Percentiles rank a stretch among this genome's conserved stretches.
These are phyloP conservation scores for Globisporangium polare DNA, from an alignment of 352 stramenopile genomes.

Conservation along the genomic window DNA sequence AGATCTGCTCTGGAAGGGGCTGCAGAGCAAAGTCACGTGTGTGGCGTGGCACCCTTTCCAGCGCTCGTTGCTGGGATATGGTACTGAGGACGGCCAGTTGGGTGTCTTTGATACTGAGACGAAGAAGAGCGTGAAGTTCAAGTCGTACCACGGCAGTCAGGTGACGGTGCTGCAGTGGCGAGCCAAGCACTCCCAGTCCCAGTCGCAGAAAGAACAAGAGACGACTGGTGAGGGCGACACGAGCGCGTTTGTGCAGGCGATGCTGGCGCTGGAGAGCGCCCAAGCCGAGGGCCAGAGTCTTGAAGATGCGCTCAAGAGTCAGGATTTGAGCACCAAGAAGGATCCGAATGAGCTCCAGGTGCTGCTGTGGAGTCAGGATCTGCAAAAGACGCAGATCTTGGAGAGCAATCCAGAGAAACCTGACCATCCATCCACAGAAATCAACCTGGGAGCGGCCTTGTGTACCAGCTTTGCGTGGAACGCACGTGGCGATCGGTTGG, in stretches of 20 bases:
- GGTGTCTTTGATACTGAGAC: slow-evolving; percentile 50
- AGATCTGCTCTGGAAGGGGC: slow-evolving; percentile 69
- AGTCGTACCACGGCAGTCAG: slow-evolving; percentile 31
- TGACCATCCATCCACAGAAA: slow-evolving; percentile 22
- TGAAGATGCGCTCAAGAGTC: slow-evolving; percentile 39
- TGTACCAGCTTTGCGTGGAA: slow-evolving; percentile 29
- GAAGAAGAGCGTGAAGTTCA: slow-evolving; percentile 54
- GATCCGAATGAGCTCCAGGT: slow-evolving; percentile 13
- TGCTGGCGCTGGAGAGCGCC: slow-evolving; percentile 47
- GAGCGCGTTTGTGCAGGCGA: slow-evolving; percentile 35
- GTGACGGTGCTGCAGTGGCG: slow-evolving; percentile 50
- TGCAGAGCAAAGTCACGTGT: slow-evolving; percentile 74
- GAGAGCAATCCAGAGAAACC: slow-evolving; percentile 34
- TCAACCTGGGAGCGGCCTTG: slow-evolving; percentile 10
- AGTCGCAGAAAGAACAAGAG: background rate
- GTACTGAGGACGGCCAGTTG: slow-evolving; percentile 66
- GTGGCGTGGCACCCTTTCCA: slow-evolving; percentile 62
- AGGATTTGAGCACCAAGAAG: slow-evolving; percentile 24
- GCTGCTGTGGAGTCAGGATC: slow-evolving; percentile 50
- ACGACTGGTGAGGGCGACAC: background rate
- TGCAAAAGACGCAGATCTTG: slow-evolving; percentile 19
- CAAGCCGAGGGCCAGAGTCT: slow-evolving; percentile 42
- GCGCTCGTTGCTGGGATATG: slow-evolving; percentile 49
- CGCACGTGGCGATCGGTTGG: slow-evolving; percentile 22
- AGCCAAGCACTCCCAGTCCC: background rate